Percentiles rank a stretch among this genome's conserved stretches.
phyloP scores from a whole-genome alignment of 2,329 filamentous ascomycete genomes.

The Exophiala phaeomuriformis region DNA sequence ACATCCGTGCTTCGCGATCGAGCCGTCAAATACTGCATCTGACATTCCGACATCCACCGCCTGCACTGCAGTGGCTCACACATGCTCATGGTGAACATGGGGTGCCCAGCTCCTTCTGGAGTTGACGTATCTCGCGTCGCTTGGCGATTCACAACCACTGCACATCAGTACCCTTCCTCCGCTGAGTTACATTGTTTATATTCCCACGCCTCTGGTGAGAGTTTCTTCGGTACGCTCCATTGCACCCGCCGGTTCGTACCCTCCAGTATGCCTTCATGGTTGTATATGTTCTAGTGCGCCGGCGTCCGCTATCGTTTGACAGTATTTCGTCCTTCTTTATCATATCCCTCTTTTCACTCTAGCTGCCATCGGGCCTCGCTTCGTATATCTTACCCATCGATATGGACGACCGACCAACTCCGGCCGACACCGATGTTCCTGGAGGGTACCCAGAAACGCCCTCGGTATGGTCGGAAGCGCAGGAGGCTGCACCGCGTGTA shows the following conservation, averaged over 20 bases:
- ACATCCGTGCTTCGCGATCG: not conserved
- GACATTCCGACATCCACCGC: not conserved
- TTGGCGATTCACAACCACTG: no score
- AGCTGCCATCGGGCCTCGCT: not conserved
- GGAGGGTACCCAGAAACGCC: not conserved
- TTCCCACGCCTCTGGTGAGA: no score
- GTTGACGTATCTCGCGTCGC: no score
- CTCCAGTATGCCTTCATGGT: no score
- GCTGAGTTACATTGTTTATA: no score
- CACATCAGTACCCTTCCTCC: no score
- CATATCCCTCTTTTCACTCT: not conserved
- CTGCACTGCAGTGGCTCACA: no score
- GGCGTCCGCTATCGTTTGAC: not conserved
- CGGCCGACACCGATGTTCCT: not conserved
- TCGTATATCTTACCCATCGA: not conserved
- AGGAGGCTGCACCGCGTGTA: not conserved
- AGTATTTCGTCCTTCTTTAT: not conserved
- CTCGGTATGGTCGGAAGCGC: not conserved
- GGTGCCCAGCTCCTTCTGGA: no score
- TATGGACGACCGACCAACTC: conserved; percentile 1
- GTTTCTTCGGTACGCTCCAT: no score
- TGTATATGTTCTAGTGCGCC: no score
- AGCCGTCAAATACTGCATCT: not conserved
- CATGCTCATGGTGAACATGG: no score
- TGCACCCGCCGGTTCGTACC: no score